Evolutionary conservation across 768 basidiomycete genomes (phyloP).

Genomic region (Amanita jacksonii): DNA sequence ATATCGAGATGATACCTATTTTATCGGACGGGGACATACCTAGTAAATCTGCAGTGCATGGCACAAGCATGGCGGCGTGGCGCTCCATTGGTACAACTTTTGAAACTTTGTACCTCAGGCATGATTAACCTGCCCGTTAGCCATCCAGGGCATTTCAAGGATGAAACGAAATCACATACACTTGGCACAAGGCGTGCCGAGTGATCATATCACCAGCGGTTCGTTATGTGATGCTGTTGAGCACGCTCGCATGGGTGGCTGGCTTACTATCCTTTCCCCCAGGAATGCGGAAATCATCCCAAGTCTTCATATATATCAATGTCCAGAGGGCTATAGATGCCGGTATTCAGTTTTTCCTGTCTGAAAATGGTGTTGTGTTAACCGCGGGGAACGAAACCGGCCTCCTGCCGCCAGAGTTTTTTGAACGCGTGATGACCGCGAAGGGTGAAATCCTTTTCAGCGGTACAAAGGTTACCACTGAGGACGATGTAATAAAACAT

Average conservation of each 20-base stretch:
- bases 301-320: conserved; percentile 77
- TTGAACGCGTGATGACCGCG: conserved; percentile 54
- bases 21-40: conserved; percentile 53
- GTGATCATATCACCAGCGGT: conserved; percentile 71
- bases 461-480: too few species aligned
- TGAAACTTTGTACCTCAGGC: too few species aligned
- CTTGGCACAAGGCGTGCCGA: conserved; percentile 68
- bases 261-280: neutral
- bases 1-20: conserved; percentile 57
- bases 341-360: conserved; percentile 68
- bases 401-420: conserved; percentile 51
- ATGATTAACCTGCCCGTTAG: too few species aligned
- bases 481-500: too few species aligned
- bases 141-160: conserved; percentile 60
- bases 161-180: conserved; percentile 93
- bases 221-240: conserved; percentile 14
- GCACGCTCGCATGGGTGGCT: neutral
- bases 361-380: conserved; percentile 82
- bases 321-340: conserved; percentile 57
- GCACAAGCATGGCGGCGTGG: conserved; percentile 68
- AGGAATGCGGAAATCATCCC: conserved; percentile 79
- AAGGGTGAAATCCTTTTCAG: conserved; percentile 20
- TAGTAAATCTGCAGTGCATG: conserved; percentile 66
- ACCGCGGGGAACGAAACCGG: conserved; percentile 68
- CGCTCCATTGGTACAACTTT: conserved; percentile 59